Evolutionary conservation across 1,284 basidiomycete genomes (phyloP).

Genomic region (Sphagnurus paluster): DNA sequence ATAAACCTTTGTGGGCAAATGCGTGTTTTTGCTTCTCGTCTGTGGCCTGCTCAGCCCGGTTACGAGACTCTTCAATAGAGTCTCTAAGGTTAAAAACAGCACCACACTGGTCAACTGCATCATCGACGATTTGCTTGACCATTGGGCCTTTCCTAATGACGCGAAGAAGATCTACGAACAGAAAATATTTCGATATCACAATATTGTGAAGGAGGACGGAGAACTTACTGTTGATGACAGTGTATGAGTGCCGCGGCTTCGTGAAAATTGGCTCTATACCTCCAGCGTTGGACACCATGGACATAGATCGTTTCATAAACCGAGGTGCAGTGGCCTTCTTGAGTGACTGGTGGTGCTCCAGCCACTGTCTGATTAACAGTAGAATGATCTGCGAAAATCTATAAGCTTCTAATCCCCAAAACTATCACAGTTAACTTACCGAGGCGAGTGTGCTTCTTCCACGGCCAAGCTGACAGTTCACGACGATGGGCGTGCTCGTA

Average conservation of each 20-base stretch:
- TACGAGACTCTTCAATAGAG: conserved; percentile 82
- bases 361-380: conserved; percentile 86
- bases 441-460: conserved; percentile 93
- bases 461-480: conserved; percentile 96
- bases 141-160: conserved; percentile 90
- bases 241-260: conserved; percentile 66
- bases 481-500: conserved; percentile 79
- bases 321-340: conserved; percentile 39
- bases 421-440: conserved; percentile 42
- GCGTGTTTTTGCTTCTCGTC: conserved; percentile 70
- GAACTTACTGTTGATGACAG: conserved; percentile 26
- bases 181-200: too few relatives aligned
- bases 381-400: conserved; percentile 64
- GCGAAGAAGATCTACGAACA: conserved; percentile 86
- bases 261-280: conserved; percentile 25
- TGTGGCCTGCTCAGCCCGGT: conserved; percentile 73
- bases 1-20: conserved; percentile 66
- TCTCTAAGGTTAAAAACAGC: conserved; percentile 87
- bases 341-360: conserved; percentile 46
- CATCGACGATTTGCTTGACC: conserved; percentile 89
- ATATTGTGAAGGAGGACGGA: too few relatives aligned
- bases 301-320: conserved; percentile 36
- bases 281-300: conserved; percentile 35
- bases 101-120: conserved; percentile 87
- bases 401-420: background rate